A percentile compares a stretch with the other conserved stretches of the same genome.
Conservation (phyloP, 108 stramenopile species). For the Cyclotella cryptica region DNA sequence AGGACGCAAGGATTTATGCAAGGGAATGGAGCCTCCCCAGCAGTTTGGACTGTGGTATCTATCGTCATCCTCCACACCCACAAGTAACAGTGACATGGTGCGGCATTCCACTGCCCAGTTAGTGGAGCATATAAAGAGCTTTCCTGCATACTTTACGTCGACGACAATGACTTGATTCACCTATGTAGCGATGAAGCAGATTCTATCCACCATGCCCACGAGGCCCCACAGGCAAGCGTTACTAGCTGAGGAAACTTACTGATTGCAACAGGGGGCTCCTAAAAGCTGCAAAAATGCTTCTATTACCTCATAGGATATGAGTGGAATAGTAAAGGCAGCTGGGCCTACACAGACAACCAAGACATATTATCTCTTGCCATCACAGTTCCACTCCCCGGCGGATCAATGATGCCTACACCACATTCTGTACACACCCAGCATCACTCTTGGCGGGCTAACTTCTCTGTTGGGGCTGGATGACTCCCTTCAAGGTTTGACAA, state of each 20-base stretch:
- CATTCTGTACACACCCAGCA: background rate
- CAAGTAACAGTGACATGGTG: slow-evolving; percentile 2
- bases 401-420: background rate
- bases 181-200: background rate
- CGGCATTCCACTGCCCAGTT: too few species aligned
- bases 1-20: too few species aligned
- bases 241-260: slow-evolving; percentile 9
- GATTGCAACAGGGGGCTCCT: background rate
- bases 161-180: slow-evolving; percentile 18
- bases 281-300: too few species aligned
- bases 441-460: slow-evolving; percentile 8
- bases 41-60: slow-evolving; percentile 10
- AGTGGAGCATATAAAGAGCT: too few species aligned
- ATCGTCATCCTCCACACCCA: too few species aligned
- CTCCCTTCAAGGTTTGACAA: background rate
- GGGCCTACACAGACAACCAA: too few species aligned
- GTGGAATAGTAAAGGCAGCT: slow-evolving; percentile 19
- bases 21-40: too few species aligned
- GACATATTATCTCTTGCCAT: too few species aligned
- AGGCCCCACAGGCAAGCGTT: background rate
- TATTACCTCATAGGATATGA: too few species aligned
- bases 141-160: background rate
- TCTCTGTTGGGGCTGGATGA: background rate
- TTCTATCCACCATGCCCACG: background rate
- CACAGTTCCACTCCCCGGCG: too few species aligned